Base-by-base conservation (phyloP, 148 eudicot genomes). In the Heliamphora exappendiculata region DNA sequence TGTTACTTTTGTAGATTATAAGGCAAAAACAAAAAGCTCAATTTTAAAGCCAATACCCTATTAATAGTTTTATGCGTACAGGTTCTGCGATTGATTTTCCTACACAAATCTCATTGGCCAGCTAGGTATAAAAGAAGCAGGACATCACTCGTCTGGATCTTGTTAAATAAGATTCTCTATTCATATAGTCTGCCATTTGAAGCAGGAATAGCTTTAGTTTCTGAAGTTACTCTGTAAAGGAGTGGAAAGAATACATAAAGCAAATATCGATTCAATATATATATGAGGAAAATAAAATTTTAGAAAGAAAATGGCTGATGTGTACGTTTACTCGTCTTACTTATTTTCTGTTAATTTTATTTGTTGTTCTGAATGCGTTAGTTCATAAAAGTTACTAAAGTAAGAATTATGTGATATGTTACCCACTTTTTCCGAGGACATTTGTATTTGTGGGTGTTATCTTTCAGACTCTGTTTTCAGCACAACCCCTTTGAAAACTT, bases 181-280 rank as follows among this genome's bases (percentile, higher is more conserved):
- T 29, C 36, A 13, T 42, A 17, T 51, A 41, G 36, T 59, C 69
- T 74, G 55, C 33, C 60, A 57, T 60, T 74, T 59, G 51, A 31
- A 62, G 73, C 57, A n/a, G 45, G 42, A 33, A 39, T 63, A 41
- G 45, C 29, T 67, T 70, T 75, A 58, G 78, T 44, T 73, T 73
- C 58, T 68, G 69, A 45, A 79, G 47, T 33, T 75, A 79, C 78
- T 74, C 78, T 74, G 78, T 79, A 79, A 74, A 79, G 75, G 44
- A 65, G 54, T 26, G 49, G 37, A 69, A 45, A 70, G 45, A 42
- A 79, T 37, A 68, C 31, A 26, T 29, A 79, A 24, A 54, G 53
- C 44, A 75, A 57, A 20, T 59, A 16, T 60, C 11, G 33, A 67
- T 74, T 66, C 49, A 33, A 73, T 44, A 79, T 64, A 73, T 79